Base-by-base conservation (phyloP, 2,329 filamentous ascomycete species). In the Huntiella bhutanensis region DNA sequence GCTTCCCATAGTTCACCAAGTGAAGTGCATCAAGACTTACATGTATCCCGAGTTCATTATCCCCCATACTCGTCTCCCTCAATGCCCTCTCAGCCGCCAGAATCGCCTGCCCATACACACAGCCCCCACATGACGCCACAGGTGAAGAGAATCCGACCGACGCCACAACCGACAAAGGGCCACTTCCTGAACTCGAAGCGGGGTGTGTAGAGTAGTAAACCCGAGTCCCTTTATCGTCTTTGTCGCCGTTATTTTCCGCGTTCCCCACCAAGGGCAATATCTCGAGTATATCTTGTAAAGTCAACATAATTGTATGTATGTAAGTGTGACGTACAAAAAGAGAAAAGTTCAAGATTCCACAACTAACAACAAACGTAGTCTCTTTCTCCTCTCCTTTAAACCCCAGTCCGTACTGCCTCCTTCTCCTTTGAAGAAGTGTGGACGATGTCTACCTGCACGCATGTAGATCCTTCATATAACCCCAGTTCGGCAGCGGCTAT, bases 31-130 rank as follows among this genome's bases (percentile, higher is more conserved):
- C 28, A 2, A n/a, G 17, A 56, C 62, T 53, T 49, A 64, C 63
- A 53, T 65, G 62, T 39, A 65, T 60, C 1, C 58, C 60, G 3
- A 62, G 55, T 7, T 46, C 36, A 16, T 16, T 17, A 8, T n/a
- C 28, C 5, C 15, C 22, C 12, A 32, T 28, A 17, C 17, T 32
- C 12, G 13, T 28, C 5, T 43, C 44, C 15, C 28, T 17, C 28
- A 36, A 16, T 17, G 42, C 46, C 3, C 22, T 38, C 19, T 46
- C 13, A 3, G 46, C 43, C 3, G 46, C 49, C 7, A 43, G 16
- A 8, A 37, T 43, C 13, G 49, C 38, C 49, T 48, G 44, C 33
- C 35, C 39, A 34, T 40, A 51, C 17, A 44, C 46, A 22, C 41
- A 46, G 12, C 46, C 49, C 16, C 49, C 49, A 38, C 44, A 51